These are phyloP conservation scores for Hondaea fermentalgiana DNA, from an alignment of 108 stramenopile genomes.

Conservation along the genomic window DNA sequence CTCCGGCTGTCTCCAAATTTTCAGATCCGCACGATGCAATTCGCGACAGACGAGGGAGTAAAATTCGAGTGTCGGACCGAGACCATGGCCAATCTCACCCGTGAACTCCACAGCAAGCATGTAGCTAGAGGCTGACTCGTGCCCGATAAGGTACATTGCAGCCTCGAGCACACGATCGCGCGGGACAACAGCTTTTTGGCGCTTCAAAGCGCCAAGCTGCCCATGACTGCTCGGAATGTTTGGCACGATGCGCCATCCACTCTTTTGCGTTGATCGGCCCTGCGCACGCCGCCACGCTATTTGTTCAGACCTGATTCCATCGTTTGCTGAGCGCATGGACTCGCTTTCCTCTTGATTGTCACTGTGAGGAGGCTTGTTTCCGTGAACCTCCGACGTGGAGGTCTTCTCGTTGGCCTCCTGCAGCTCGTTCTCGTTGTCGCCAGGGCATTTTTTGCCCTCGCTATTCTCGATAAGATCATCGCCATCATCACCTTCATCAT, in stretches of 20 bases:
- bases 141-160: background rate
- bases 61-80: background rate
- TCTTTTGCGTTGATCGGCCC: background rate
- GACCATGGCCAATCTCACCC: background rate
- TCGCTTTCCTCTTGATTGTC: no score
- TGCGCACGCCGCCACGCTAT: background rate
- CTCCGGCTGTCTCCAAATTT: background rate
- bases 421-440: background rate
- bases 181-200: background rate
- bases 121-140: background rate
- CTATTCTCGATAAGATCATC: background rate
- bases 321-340: no score
- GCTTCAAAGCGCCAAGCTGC: background rate
- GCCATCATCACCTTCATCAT: background rate
- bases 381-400: no score
- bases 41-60: slow-evolving; percentile 3
- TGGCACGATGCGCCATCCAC: background rate
- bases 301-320: background rate
- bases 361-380: no score
- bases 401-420: background rate
- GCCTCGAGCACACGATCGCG: background rate
- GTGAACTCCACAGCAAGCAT: background rate
- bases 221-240: background rate
- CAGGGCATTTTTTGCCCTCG: background rate
- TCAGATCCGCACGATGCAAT: background rate